These are phyloP conservation scores for Phytophthora hibernalis DNA, from an alignment of 352 stramenopile species.

Conservation along the genomic window DNA sequence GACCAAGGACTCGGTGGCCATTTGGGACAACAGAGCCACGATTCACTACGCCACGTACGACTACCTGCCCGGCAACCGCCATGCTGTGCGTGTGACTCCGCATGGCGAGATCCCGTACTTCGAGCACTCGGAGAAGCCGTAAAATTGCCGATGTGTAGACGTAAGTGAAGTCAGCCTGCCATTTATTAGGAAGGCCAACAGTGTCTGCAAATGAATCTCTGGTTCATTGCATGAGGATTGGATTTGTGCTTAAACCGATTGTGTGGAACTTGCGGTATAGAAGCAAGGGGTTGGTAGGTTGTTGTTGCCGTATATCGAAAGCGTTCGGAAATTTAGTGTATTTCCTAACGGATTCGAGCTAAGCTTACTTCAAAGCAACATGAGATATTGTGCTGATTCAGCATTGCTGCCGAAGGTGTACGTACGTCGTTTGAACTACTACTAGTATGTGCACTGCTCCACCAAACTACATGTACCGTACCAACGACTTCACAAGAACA, in stretches of 20 bases:
- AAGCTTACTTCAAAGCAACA: no score
- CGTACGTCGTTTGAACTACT: no score
- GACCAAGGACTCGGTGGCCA: conserved; percentile 28
- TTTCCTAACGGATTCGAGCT: no score
- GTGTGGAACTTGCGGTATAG: not conserved
- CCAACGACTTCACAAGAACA: no score
- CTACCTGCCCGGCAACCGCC: conserved; percentile 26
- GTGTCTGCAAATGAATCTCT: not conserved
- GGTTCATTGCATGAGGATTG: not conserved
- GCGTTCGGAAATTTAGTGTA: no score
- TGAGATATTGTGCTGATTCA: no score
- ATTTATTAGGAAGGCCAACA: not conserved
- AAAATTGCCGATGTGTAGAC: not conserved
- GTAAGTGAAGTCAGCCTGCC: not conserved
- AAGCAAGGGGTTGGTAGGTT: no score
- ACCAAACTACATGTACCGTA: no score
- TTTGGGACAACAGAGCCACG: conserved; percentile 29
- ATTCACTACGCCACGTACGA: conserved; percentile 31
- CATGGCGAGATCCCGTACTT: conserved; percentile 30
- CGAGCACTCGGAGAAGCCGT: conserved; percentile 1
- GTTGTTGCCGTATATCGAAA: no score
- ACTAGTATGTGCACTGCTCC: no score
- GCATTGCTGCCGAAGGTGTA: no score
- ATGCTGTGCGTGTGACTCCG: conserved; percentile 27
- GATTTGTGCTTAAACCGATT: not conserved